These are phyloP conservation scores for Plicaturopsis crispa DNA, from an alignment of 768 basidiomycete species.

Conservation along the genomic window DNA sequence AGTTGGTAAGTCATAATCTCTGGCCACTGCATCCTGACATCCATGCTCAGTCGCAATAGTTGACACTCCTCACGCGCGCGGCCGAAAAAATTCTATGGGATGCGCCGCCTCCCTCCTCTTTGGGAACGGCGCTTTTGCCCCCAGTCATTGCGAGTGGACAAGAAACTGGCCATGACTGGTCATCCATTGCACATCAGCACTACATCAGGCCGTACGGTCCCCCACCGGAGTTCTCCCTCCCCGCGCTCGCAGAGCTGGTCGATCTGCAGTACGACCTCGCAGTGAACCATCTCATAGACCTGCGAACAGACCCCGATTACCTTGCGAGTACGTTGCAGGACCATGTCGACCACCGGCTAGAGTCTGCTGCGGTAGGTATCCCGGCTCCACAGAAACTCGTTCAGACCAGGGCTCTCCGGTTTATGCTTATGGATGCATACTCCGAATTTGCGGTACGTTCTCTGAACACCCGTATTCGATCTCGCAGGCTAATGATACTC, in stretches of 20 bases:
- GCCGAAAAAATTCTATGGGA: not conserved
- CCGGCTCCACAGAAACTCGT: not conserved
- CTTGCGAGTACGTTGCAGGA: not conserved
- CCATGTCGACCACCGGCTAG: constrained; percentile 1
- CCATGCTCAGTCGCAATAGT: not conserved
- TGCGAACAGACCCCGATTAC: not conserved
- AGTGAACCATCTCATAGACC: constrained; percentile 1
- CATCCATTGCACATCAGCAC: constrained; percentile 1
- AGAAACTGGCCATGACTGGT: not conserved
- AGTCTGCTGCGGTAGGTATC: not conserved
- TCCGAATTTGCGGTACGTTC: not conserved
- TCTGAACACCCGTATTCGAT: no score
- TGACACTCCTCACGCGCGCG: not conserved
- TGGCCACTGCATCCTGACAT: not conserved
- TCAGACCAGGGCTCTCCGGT: not conserved
- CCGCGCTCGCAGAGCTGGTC: not conserved
- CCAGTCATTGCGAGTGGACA: not conserved
- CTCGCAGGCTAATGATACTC: not conserved
- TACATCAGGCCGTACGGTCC: not conserved
- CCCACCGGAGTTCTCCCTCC: not conserved
- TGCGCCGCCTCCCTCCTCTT: not conserved
- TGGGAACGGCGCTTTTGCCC: not conserved
- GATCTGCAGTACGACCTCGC: constrained; percentile 1
- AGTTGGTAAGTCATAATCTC: constrained; percentile 1
- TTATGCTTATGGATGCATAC: not conserved